These are phyloP conservation scores for Lecanicillium sp. DNA, from an alignment of 2,329 filamentous ascomycete genomes.

Conservation along the genomic window DNA sequence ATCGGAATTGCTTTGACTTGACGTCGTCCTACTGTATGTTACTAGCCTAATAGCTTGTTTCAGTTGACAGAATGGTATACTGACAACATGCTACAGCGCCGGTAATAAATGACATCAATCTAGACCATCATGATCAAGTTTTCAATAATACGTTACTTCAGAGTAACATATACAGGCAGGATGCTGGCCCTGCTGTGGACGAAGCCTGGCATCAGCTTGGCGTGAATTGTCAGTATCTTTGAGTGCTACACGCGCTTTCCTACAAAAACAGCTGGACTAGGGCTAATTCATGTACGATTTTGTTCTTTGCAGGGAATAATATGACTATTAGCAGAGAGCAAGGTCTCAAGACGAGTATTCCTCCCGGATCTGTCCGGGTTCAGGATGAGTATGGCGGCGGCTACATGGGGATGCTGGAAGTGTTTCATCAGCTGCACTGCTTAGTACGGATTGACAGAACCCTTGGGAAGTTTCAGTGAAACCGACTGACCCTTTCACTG, in stretches of 20 bases:
- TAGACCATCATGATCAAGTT: neutral
- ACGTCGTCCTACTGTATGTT: neutral
- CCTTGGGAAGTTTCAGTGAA: neutral
- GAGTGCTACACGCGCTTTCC: no score
- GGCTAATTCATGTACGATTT: neutral
- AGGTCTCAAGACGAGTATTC: neutral
- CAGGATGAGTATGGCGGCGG: neutral
- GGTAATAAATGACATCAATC: neutral
- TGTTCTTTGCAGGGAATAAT: neutral
- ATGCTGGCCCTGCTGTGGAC: neutral
- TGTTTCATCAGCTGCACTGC: neutral
- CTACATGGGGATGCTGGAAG: neutral
- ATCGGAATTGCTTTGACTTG: neutral
- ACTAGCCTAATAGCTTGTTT: neutral
- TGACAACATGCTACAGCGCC: neutral
- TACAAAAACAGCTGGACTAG: neutral
- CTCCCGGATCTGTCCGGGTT: neutral
- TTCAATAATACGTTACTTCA: neutral
- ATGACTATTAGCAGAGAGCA: neutral
- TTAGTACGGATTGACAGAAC: neutral
- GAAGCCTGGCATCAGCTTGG: neutral
- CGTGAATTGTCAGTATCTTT: neutral
- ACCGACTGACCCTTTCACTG: neutral
- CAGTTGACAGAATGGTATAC: neutral
- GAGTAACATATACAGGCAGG: neutral